phyloP scores from a whole-genome alignment of 306 rosid species.

The Quercus engelmannii region DNA sequence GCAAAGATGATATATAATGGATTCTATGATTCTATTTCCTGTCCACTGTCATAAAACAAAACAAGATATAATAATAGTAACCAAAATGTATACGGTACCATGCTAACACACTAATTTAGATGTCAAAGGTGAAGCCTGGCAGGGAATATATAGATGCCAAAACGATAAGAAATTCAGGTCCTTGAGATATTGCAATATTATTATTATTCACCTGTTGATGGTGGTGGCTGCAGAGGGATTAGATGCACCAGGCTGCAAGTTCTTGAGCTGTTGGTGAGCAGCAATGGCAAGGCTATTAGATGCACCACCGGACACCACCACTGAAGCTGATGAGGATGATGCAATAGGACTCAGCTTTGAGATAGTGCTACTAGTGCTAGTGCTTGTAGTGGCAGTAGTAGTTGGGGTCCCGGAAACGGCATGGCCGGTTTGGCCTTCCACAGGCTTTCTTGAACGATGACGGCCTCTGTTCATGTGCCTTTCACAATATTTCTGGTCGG shows the following conservation, averaged over 20 bases:
- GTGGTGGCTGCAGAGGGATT: conserved; percentile 44
- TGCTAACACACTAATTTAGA: neutral
- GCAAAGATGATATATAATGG: neutral
- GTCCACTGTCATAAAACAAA: neutral
- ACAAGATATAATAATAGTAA: neutral
- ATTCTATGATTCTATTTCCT: neutral
- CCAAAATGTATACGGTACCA: neutral
- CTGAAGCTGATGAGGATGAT: conserved; percentile 35
- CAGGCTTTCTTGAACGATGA: conserved; percentile 99
- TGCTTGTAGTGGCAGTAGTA: neutral
- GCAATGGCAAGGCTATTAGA: conserved; percentile 41
- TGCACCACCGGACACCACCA: conserved; percentile 33
- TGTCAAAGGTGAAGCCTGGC: neutral
- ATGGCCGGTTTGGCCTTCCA: conserved; percentile 95
- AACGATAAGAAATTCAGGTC: neutral
- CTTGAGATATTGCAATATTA: neutral
- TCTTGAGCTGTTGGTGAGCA: conserved; percentile 51
- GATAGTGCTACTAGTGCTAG: conserved; percentile 12
- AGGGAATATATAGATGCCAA: conserved; percentile 5
- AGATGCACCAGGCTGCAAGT: conserved; percentile 45
- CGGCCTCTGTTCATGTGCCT: conserved; percentile 97
- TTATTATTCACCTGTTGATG: conserved; percentile 50
- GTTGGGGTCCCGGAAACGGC: conserved; percentile 44
- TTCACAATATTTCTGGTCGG: conserved; percentile 91
- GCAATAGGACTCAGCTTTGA: conserved; percentile 32